Evolutionary conservation across 2,329 filamentous ascomycete species (phyloP), one percentile per base, ranked within the genome.

Genomic region (Rutstroemia sydowiana): DNA sequence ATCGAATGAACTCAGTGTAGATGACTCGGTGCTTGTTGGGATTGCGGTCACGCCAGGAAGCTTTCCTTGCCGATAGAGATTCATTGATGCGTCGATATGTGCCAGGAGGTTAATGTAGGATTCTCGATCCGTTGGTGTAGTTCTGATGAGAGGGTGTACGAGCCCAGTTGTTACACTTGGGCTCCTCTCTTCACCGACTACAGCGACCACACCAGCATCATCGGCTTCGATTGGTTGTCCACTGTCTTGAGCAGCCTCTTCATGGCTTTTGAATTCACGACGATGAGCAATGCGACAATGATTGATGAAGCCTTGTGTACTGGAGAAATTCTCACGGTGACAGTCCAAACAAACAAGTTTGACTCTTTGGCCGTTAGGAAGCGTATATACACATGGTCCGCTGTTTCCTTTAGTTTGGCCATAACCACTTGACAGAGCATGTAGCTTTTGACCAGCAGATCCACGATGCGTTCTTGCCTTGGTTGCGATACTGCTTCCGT

Each of bases 231-330:
- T 81, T 11, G 86, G 82, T 59, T 91, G 84, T 48, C 93, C 93
- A 61, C 89, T 95, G 54, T 87, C 86, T 51, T 91, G 78, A 31
- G 92, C 93, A 56, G 93, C 93, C 64, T 91, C 88, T 68, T 97
- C 92, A 65, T 98, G 93, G 62, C 89, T 96, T 71, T 95, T 92
- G 74, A 91, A 97, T 58, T 95, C 90, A 54, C 88, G 80, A 66
- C 86, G 87, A 71, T 98, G 93, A 23, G 91, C 90, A 62, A 98
- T 97, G 52, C 93, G 89, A 67, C 92, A 97, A 67, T 98, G 93
- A 66, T 98, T 98, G 72, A 98, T 93, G 71, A 97, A 97, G n/a
- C 93, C 93, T 69, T 97, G 93, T 0, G 91, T 95, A 71, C 91
- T 97, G 51, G 87, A 91, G 65, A 97, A 97, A 68, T 96, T 88